Evolutionary conservation across 2,329 filamentous ascomycete species (phyloP).

Genomic region (Fusarium protoensiforme): DNA sequence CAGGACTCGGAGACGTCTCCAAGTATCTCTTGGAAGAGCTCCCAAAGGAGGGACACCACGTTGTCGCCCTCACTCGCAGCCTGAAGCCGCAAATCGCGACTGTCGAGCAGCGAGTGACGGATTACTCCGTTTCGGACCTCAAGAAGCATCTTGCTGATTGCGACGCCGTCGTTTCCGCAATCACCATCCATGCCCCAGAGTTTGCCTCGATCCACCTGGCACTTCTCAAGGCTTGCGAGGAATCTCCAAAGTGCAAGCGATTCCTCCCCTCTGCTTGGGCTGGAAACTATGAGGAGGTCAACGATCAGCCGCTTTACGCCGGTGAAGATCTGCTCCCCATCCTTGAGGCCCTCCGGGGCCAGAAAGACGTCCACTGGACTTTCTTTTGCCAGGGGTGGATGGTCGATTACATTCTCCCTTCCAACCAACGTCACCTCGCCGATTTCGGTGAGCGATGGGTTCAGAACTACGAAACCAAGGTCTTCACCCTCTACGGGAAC

Average conservation of each 20-base stretch:
- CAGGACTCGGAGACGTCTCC: conserved; percentile 10
- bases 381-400: conserved; percentile 5
- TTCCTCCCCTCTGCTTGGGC: conserved; percentile 7
- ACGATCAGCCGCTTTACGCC: neutral
- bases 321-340: neutral
- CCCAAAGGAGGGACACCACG: neutral
- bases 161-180: conserved; percentile 7
- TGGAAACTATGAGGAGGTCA: neutral
- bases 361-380: neutral
- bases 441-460: neutral
- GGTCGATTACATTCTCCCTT: neutral
- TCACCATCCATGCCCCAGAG: neutral
- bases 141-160: neutral
- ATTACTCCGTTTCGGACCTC: neutral
- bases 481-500: neutral
- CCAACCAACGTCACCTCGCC: neutral
- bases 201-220: neutral
- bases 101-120: neutral
- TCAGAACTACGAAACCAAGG: neutral
- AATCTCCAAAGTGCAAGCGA: conserved; percentile 6
- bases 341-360: neutral
- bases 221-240: conserved; percentile 3
- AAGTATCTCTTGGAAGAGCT: conserved; percentile 14
- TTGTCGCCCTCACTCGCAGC: conserved; percentile 4
- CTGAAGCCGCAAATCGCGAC: neutral